Percentiles rank a stretch among this genome's conserved stretches.
phyloP scores from a whole-genome alignment of 202 grass and related monocot species.

The Thinopyrum obtusiflorum region DNA sequence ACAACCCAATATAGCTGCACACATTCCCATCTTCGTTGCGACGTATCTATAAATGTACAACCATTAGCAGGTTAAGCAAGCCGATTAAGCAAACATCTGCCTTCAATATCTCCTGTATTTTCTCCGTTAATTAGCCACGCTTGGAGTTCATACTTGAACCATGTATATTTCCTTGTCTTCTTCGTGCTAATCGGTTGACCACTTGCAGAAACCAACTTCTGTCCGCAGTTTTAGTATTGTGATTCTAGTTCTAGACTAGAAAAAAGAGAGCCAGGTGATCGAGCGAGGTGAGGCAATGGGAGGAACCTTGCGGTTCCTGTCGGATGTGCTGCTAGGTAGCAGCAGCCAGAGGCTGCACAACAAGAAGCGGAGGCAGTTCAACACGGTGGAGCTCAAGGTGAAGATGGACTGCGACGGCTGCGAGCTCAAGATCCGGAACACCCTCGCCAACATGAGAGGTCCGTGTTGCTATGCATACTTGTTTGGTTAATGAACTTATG shows the following conservation, averaged over 20 bases:
- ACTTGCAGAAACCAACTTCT: not conserved
- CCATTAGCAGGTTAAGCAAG: not conserved
- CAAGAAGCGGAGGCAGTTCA: conserved; percentile 67
- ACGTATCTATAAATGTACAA: not conserved
- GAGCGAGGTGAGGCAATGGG: conserved; percentile 9
- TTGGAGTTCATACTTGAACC: not conserved
- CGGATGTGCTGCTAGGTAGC: conserved; percentile 34
- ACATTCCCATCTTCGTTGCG: not conserved
- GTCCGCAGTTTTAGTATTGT: too few relatives aligned
- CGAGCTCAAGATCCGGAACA: conserved; percentile 77
- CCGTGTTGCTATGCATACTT: not conserved
- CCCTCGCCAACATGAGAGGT: conserved; percentile 71
- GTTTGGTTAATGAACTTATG: not conserved
- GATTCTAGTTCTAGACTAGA: too few relatives aligned
- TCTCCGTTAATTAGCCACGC: not conserved
- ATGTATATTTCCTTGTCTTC: not conserved
- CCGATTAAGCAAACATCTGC: not conserved
- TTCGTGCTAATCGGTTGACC: not conserved
- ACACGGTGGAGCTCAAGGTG: conserved; percentile 82
- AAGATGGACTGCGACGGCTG: conserved; percentile 89
- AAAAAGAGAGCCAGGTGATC: not conserved
- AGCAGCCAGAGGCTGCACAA: conserved; percentile 20
- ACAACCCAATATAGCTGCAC: not conserved
- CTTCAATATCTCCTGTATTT: not conserved
- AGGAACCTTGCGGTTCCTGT: conserved; percentile 53